phyloP scores from a whole-genome alignment of 371 early-diverging fungal species.

The Mortierella sp. region DNA sequence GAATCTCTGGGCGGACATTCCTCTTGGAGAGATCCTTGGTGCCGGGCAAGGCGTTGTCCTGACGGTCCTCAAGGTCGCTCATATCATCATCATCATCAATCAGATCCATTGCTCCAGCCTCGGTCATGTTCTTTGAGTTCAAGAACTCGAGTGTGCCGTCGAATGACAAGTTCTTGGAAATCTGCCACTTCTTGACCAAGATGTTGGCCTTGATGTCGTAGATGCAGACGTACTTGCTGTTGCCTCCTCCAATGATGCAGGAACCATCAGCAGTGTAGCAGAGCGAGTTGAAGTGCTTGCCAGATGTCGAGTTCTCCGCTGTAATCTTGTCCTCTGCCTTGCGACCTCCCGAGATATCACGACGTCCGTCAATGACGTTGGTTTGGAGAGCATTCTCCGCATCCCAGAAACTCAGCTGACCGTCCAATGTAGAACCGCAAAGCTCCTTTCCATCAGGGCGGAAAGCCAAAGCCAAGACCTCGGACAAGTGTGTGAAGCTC shows the following conservation, averaged over 20 bases:
- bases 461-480: constrained; percentile 92
- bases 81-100: constrained; percentile 86
- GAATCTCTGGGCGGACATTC: constrained; percentile 81
- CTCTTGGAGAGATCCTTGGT: constrained; percentile 89
- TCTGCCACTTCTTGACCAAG: constrained; percentile 91
- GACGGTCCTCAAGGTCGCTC: constrained; percentile 88
- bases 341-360: constrained; percentile 94
- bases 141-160: constrained; percentile 94
- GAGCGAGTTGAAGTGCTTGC: constrained; percentile 92
- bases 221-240: constrained; percentile 95
- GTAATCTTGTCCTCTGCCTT: constrained; percentile 81
- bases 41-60: constrained; percentile 90
- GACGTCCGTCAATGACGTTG: constrained; percentile 90
- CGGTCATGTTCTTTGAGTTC: constrained; percentile 94
- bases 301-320: constrained; percentile 87
- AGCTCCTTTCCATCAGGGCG: constrained; percentile 94
- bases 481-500: constrained; percentile 83
- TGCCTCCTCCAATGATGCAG: constrained; percentile 93
- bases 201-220: constrained; percentile 86
- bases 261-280: constrained; percentile 97
- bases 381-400: constrained; percentile 75
- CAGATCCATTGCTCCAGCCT: constrained; percentile 90
- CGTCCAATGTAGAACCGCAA: constrained; percentile 92
- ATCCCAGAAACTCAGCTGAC: constrained; percentile 95
- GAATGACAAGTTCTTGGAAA: constrained; percentile 91